phyloP scores from a whole-genome alignment of 495 filamentous ascomycete species.

The Aspergillus heteromorphus region DNA sequence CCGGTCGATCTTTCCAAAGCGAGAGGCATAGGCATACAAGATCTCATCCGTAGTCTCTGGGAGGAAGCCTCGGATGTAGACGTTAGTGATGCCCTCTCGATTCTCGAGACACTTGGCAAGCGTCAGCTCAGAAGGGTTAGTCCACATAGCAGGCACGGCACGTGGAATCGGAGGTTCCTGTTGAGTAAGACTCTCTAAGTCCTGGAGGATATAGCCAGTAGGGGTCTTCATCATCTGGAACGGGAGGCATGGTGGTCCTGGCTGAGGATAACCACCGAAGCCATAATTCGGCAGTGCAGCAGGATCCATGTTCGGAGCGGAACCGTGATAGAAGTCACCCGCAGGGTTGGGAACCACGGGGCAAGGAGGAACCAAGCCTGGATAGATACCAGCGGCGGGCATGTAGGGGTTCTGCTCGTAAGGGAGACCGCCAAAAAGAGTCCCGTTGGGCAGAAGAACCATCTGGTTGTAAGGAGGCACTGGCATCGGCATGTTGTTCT shows the following conservation, averaged over 20 bases:
- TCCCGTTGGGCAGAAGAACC: slow-evolving; percentile 26
- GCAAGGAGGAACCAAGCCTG: slow-evolving; percentile 6
- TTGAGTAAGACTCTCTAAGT: slow-evolving; percentile 65
- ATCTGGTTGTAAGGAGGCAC: slow-evolving; percentile 28
- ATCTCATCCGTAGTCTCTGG: slow-evolving; percentile 93
- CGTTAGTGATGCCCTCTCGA: slow-evolving; percentile 80
- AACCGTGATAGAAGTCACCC: slow-evolving; percentile 21
- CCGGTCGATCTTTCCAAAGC: slow-evolving; percentile 86
- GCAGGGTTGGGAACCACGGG: slow-evolving; percentile 16
- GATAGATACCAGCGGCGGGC: slow-evolving; percentile 19
- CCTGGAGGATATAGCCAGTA: slow-evolving; percentile 54
- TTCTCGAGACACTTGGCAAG: slow-evolving; percentile 91
- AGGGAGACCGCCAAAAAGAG: slow-evolving; percentile 22
- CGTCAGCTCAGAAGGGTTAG: slow-evolving; percentile 64
- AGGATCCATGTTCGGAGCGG: slow-evolving; percentile 16
- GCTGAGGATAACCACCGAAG: slow-evolving; percentile 19
- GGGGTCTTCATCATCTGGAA: slow-evolving; percentile 41
- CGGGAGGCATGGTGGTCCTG: slow-evolving; percentile 23
- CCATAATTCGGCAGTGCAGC: slow-evolving; percentile 20
- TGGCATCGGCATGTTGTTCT: slow-evolving; percentile 17
- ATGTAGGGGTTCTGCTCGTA: slow-evolving; percentile 27
- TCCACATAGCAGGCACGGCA: slow-evolving; percentile 82
- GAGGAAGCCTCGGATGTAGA: slow-evolving; percentile 93
- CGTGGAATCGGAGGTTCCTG: slow-evolving; percentile 78
- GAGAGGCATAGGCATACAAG: slow-evolving; percentile 69